Percentiles rank a stretch among this genome's conserved stretches.
Conservation (phyloP, 2,329 filamentous ascomycete genomes). For the Stenocarpella maydis region DNA sequence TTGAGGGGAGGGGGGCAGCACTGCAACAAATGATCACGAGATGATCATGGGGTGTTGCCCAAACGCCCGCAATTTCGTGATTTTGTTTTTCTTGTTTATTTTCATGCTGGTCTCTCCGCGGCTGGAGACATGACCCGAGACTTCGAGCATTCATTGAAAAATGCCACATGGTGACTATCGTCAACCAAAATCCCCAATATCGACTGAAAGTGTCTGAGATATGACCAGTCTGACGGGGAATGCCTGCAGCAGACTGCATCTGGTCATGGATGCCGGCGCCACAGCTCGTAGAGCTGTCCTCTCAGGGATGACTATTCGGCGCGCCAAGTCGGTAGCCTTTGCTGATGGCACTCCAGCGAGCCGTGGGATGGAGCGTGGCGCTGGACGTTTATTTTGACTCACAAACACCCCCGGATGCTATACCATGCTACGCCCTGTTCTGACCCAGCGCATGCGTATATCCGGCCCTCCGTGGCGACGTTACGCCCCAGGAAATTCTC, state of each 20-base stretch:
- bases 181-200: neutral
- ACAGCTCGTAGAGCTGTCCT: slow-evolving; percentile 37
- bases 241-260: slow-evolving; percentile 22
- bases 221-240: slow-evolving; percentile 4
- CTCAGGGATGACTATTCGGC: slow-evolving; percentile 26
- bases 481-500: neutral
- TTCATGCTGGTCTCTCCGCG: neutral
- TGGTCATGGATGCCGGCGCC: slow-evolving; percentile 31
- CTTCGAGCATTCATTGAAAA: neutral
- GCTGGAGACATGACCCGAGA: neutral
- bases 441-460: neutral
- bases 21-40: slow-evolving; percentile 7
- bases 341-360: slow-evolving; percentile 7
- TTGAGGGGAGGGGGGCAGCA: neutral
- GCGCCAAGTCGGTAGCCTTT: slow-evolving; percentile 34
- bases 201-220: slow-evolving; percentile 17
- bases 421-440: neutral
- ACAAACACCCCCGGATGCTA: neutral
- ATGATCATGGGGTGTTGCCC: neutral
- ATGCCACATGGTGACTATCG: neutral
- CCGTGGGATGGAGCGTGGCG: neutral
- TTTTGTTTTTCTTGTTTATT: neutral
- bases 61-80: neutral
- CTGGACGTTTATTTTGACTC: slow-evolving; percentile 28
- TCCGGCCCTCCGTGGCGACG: slow-evolving; percentile 6